Conservation (phyloP, 768 basidiomycete species). For the Tricholomella constricta region DNA sequence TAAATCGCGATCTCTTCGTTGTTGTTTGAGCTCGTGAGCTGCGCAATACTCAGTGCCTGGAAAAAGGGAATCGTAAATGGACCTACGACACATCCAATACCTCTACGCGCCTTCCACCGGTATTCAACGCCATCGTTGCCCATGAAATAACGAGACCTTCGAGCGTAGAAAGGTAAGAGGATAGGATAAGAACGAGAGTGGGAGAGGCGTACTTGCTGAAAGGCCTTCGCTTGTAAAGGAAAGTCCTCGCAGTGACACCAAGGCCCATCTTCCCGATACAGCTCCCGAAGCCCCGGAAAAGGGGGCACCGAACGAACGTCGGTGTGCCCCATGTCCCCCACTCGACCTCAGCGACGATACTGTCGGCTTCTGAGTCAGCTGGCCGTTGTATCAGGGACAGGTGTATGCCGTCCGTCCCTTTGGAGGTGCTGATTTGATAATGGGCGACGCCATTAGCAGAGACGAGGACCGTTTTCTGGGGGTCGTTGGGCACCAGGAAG, state of each 20-base stretch:
- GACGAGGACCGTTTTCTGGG: conserved; percentile 48
- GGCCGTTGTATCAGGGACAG: conserved; percentile 45
- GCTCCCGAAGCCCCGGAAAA: conserved; percentile 34
- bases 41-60: neutral
- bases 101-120: conserved; percentile 46
- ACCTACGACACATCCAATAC: conserved; percentile 44
- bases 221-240: conserved; percentile 43
- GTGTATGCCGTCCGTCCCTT: conserved; percentile 29
- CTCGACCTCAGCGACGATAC: conserved; percentile 50
- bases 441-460: conserved; percentile 52
- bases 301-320: conserved; percentile 43
- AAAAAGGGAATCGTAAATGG: neutral
- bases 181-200: conserved; percentile 2
- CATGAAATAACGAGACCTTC: conserved; percentile 50
- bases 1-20: conserved; percentile 47
- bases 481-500: conserved; percentile 53
- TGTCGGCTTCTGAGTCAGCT: conserved; percentile 36
- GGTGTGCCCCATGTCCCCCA: conserved; percentile 46
- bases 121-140: conserved; percentile 53
- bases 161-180: neutral
- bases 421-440: conserved; percentile 47
- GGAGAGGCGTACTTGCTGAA: conserved; percentile 39
- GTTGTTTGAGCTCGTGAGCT: conserved; percentile 42
- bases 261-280: conserved; percentile 27
- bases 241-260: conserved; percentile 37